Percentiles rank a stretch among this genome's conserved stretches.
These are phyloP conservation scores for Ailanthus altissimus DNA, from an alignment of 345 rosid genomes.

Conservation along the genomic window DNA sequence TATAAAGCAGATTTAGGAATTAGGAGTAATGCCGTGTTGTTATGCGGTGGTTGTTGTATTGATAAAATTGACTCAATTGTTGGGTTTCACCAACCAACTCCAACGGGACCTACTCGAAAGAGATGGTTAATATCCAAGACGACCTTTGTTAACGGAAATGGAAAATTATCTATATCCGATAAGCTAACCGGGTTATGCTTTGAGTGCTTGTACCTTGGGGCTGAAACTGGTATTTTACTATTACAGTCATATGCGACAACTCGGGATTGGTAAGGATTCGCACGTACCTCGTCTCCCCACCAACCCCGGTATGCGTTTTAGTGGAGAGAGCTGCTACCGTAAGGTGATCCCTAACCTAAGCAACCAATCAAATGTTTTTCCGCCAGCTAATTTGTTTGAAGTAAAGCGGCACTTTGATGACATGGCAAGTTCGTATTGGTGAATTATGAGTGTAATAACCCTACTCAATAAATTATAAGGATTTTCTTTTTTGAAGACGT, in stretches of 20 bases:
- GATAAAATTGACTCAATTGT: slow-evolving; percentile 13
- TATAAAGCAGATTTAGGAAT: not conserved
- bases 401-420: not conserved
- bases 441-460: too few relatives aligned
- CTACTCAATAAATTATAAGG: too few relatives aligned
- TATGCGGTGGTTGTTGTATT: slow-evolving; percentile 24
- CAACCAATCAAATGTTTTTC: not conserved
- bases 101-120: slow-evolving; percentile 8
- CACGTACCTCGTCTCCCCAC: slow-evolving; percentile 9
- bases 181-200: not conserved
- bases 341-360: too few relatives aligned
- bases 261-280: not conserved
- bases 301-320: not conserved
- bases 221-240: not conserved
- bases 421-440: not conserved
- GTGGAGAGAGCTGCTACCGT: not conserved
- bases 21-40: not conserved
- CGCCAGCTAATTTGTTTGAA: not conserved
- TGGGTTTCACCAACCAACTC: slow-evolving; percentile 28
- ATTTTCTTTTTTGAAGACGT: too few relatives aligned
- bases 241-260: too few relatives aligned
- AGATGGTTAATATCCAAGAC: not conserved
- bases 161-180: not conserved
- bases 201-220: not conserved
- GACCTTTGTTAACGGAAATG: too few relatives aligned